phyloP scores from a whole-genome alignment of 768 basidiomycete species.

The Boletellus ananiceps region DNA sequence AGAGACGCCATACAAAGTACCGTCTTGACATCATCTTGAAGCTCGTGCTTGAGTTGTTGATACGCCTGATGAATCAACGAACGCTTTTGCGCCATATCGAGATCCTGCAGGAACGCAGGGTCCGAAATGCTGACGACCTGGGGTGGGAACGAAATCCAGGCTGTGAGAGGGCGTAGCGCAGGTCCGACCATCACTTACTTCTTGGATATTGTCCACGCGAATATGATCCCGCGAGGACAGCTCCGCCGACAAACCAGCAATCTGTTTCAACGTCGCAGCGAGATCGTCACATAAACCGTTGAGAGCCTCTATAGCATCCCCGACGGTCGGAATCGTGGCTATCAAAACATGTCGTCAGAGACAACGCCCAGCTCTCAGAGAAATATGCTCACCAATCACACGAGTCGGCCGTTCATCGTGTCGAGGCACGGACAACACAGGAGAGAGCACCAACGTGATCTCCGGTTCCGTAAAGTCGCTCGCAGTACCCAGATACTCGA shows the following conservation, averaged over 20 bases:
- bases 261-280: conserved; percentile 55
- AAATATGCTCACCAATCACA: conserved; percentile 47
- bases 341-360: neutral
- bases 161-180: neutral
- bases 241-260: conserved; percentile 64
- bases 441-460: conserved; percentile 67
- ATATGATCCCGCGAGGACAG: conserved; percentile 69
- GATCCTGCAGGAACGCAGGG: conserved; percentile 52
- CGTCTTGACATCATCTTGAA: conserved; percentile 46
- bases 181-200: conserved; percentile 39
- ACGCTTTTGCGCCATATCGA: conserved; percentile 68
- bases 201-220: conserved; percentile 63
- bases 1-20: conserved; percentile 46
- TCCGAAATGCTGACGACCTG: conserved; percentile 53
- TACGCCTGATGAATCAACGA: conserved; percentile 60
- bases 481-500: conserved; percentile 64
- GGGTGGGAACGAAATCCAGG: neutral
- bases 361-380: neutral
- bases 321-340: conserved; percentile 76
- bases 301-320: conserved; percentile 66
- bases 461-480: conserved; percentile 79
- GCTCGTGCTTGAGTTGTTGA: conserved; percentile 38
- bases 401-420: conserved; percentile 55
- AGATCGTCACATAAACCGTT: conserved; percentile 61
- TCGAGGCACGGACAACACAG: conserved; percentile 53